Percentiles rank a stretch among this genome's conserved stretches.
Conservation (phyloP, 768 basidiomycete species). For the Hydnomerulius pinastri region DNA sequence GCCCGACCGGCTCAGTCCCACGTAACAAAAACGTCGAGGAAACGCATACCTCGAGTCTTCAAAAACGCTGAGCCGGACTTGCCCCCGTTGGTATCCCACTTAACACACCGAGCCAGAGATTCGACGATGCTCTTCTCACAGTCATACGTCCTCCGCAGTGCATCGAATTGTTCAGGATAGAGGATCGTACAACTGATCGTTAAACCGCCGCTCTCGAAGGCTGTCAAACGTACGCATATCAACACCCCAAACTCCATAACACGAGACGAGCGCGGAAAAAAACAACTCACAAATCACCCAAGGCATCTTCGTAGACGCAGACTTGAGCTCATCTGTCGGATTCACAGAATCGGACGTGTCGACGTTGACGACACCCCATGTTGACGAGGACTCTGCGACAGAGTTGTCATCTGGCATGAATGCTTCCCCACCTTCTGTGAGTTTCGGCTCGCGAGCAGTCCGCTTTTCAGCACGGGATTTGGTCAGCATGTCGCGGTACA, state of each 20-base stretch:
- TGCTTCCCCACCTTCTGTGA: constrained; percentile 71
- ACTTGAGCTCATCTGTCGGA: constrained; percentile 74
- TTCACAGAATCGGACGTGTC: constrained; percentile 66
- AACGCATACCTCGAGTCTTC: constrained; percentile 84
- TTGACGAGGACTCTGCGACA: constrained; percentile 79
- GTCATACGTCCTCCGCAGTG: constrained; percentile 86
- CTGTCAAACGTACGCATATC: constrained; percentile 40
- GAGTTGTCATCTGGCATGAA: constrained; percentile 94
- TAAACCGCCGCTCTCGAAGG: constrained; percentile 86
- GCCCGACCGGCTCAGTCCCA: neutral
- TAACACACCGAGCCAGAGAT: constrained; percentile 89
- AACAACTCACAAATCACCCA: constrained; percentile 73
- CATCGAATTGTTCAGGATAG: constrained; percentile 97
- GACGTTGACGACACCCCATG: constrained; percentile 91
- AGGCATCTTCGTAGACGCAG: constrained; percentile 76
- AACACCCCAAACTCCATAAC: neutral
- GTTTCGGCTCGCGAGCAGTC: constrained; percentile 53
- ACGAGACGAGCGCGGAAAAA: neutral
- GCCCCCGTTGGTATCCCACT: constrained; percentile 94
- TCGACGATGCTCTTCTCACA: constrained; percentile 95
- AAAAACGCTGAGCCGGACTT: constrained; percentile 97
- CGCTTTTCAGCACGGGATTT: constrained; percentile 80
- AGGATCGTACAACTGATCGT: constrained; percentile 93
- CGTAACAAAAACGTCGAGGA: neutral
- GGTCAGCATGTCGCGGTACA: constrained; percentile 77